Conservation (phyloP, 2,329 filamentous ascomycete species). For the Teratosphaeria zuluensis region DNA sequence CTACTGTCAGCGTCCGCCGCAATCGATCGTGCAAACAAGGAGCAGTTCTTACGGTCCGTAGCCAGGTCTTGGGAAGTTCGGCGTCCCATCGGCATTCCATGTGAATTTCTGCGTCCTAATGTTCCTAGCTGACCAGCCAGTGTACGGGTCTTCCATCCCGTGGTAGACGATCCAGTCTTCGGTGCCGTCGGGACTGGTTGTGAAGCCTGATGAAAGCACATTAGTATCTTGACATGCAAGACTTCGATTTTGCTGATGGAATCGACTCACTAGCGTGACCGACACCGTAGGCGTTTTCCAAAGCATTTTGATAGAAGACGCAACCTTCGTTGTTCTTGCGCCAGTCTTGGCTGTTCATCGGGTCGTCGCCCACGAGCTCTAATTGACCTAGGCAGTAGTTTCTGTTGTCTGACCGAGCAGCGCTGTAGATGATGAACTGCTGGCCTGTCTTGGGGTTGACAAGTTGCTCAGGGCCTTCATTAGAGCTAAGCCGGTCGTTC, state of each 20-base stretch:
- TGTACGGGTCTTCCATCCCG: constrained; percentile 40
- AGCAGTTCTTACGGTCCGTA: constrained; percentile 30
- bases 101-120: constrained; percentile 40
- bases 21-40: too few relatives aligned
- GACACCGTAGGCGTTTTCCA: constrained; percentile 37
- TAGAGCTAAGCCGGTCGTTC: constrained; percentile 39
- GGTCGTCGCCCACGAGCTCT: constrained; percentile 40
- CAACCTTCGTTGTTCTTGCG: constrained; percentile 37
- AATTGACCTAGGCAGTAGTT: constrained; percentile 46
- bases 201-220: constrained; percentile 24
- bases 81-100: constrained; percentile 40
- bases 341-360: constrained; percentile 42
- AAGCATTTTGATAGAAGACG: constrained; percentile 42
- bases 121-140: constrained; percentile 38
- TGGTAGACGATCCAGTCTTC: constrained; percentile 47
- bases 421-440: constrained; percentile 41
- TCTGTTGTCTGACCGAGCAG: constrained; percentile 41
- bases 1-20: too few relatives aligned
- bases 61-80: constrained; percentile 39
- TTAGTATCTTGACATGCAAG: not conserved
- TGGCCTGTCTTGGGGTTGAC: constrained; percentile 38
- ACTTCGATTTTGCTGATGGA: not conserved
- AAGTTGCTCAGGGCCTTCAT: constrained; percentile 44
- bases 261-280: constrained; percentile 35
- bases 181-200: constrained; percentile 36